Evolutionary conservation across 805 yeast genomes (phyloP).

Genomic region (Metschnikowia peoriensis): DNA sequence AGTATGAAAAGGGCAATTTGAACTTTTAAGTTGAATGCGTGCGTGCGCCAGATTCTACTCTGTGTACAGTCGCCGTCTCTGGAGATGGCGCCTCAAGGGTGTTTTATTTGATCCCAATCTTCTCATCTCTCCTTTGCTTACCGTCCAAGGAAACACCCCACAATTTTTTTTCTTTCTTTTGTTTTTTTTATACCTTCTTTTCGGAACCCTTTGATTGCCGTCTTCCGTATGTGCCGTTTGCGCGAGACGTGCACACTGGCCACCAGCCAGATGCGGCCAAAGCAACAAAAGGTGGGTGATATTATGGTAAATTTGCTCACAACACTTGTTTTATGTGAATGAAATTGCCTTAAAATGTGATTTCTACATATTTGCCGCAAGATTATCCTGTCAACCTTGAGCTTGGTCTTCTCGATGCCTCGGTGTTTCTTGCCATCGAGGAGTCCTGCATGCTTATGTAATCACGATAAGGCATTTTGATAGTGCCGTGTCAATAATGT

Average conservation of each 20-base stretch:
- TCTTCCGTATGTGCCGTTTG: neutral
- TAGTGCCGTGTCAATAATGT: slow-evolving; percentile 4
- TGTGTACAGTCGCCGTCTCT: neutral
- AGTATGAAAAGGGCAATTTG: neutral
- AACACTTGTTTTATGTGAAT: neutral
- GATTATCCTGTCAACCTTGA: too few relatives aligned
- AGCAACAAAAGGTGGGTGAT: neutral
- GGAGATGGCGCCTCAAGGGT: neutral
- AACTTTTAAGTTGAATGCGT: neutral
- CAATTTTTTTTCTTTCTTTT: neutral
- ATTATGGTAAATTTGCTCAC: neutral
- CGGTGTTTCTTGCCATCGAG: neutral
- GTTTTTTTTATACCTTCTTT: too few relatives aligned
- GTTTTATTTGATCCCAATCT: too few relatives aligned
- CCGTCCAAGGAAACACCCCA: neutral
- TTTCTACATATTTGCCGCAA: too few relatives aligned
- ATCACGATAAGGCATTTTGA: slow-evolving; percentile 15
- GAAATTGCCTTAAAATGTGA: too few relatives aligned
- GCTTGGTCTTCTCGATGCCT: neutral
- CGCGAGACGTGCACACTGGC: neutral
- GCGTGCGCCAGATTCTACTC: neutral
- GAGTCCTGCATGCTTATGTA: slow-evolving; percentile 8
- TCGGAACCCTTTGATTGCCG: neutral
- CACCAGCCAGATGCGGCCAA: neutral
- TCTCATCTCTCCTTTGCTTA: neutral